Evolutionary conservation across 2,329 filamentous ascomycete genomes (phyloP).

Genomic region (Helminthosporium solani): DNA sequence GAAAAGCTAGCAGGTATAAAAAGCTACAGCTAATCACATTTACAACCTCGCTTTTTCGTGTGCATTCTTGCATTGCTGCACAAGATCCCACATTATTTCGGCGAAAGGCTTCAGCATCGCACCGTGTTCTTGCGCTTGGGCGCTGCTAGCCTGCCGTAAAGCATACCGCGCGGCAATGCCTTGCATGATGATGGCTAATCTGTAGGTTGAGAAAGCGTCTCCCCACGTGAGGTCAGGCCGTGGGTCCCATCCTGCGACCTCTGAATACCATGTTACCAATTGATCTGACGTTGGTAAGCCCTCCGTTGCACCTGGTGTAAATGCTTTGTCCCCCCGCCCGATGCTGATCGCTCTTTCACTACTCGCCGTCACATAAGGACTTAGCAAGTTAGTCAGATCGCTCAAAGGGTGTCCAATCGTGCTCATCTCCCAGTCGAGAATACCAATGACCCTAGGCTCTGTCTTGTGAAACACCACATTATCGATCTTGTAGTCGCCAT

Average conservation of each 20-base stretch:
- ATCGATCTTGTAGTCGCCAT: slow-evolving; percentile 90
- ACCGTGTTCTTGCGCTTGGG: slow-evolving; percentile 72
- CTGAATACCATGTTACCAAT: slow-evolving; percentile 65
- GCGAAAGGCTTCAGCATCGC: slow-evolving; percentile 70
- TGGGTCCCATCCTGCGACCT: slow-evolving; percentile 71
- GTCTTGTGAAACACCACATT: slow-evolving; percentile 76
- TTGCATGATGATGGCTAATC: slow-evolving; percentile 68
- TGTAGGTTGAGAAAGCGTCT: slow-evolving; percentile 62
- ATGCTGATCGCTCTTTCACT: slow-evolving; percentile 41
- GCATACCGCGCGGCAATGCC: slow-evolving; percentile 91
- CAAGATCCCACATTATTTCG: slow-evolving; percentile 74
- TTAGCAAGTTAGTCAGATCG: slow-evolving; percentile 78
- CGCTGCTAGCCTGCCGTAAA: slow-evolving; percentile 83
- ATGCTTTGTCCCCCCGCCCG: slow-evolving; percentile 51
- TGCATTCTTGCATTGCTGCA: slow-evolving; percentile 53
- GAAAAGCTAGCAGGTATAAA: slow-evolving; percentile 12
- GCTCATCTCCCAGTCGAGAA: slow-evolving; percentile 93
- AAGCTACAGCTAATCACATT: slow-evolving; percentile 9
- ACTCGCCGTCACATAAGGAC: slow-evolving; percentile 46
- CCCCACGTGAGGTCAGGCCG: slow-evolving; percentile 62
- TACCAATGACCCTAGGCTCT: slow-evolving; percentile 83
- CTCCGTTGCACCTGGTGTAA: slow-evolving; percentile 62
- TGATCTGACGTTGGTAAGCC: slow-evolving; percentile 65
- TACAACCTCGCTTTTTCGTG: slow-evolving; percentile 42
- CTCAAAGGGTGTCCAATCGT: slow-evolving; percentile 95